Evolutionary conservation across 129 eudicot genomes (phyloP).

Genomic region (Helichrysum umbraculigerum): DNA sequence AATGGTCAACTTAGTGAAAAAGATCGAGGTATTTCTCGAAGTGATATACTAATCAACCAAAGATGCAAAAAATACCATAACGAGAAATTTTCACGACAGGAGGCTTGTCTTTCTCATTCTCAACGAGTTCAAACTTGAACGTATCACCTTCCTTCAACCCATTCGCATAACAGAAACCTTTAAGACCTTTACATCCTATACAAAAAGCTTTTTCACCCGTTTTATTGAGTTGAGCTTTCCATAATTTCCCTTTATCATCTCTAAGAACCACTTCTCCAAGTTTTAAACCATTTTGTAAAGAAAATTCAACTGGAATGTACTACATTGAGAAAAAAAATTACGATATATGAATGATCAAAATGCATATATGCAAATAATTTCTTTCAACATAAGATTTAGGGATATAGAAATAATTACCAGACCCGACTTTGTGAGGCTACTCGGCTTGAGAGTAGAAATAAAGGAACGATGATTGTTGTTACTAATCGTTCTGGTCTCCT

Average conservation of each 20-base stretch:
- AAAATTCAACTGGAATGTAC: slow-evolving; percentile 28
- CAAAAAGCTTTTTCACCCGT: background rate
- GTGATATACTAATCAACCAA: no score
- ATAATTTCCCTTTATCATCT: slow-evolving; percentile 21
- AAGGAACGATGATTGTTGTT: background rate
- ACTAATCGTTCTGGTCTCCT: background rate
- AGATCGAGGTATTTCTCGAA: no score
- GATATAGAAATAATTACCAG: background rate
- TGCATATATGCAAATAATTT: background rate
- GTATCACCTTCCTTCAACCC: slow-evolving; percentile 24
- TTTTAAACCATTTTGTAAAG: slow-evolving; percentile 12
- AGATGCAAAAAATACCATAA: no score
- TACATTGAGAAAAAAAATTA: no score
- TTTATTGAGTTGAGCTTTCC: slow-evolving; percentile 18
- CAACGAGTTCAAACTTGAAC: slow-evolving; percentile 25
- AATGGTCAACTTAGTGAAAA: no score
- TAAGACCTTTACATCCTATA: background rate
- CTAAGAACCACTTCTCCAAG: slow-evolving; percentile 20
- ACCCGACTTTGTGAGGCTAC: background rate
- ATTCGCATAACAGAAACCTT: slow-evolving; percentile 1
- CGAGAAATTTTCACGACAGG: no score
- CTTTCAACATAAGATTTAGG: background rate
- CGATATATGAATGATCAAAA: background rate
- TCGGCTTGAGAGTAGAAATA: background rate
- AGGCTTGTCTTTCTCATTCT: slow-evolving; percentile 21